Conservation (phyloP, 2,329 filamentous ascomycete species). For the Malbranchea zuffiana region DNA sequence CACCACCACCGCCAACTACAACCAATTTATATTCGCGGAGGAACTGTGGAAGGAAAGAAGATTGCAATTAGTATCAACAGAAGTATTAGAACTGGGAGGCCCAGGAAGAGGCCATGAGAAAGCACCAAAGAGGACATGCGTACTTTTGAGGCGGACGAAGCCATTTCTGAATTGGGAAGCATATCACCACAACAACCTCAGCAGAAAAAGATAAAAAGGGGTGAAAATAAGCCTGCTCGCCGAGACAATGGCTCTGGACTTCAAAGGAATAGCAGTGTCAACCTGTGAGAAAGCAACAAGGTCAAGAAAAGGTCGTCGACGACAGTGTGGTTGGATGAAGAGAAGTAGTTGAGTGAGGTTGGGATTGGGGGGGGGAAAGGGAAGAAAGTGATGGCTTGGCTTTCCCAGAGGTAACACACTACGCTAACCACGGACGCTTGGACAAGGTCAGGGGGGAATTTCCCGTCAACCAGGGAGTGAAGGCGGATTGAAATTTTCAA, state of each 20-base stretch:
- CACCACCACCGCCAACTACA: slow-evolving; percentile 93
- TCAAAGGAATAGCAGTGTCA: neutral
- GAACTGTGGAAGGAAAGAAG: slow-evolving; percentile 44
- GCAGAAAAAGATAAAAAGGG: neutral
- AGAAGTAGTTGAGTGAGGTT: slow-evolving; percentile 1
- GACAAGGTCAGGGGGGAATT: slow-evolving; percentile 11
- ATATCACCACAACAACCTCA: neutral
- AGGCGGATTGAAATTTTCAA: no score
- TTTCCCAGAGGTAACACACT: slow-evolving; percentile 5
- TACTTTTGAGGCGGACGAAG: no score
- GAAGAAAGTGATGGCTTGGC: slow-evolving; percentile 9
- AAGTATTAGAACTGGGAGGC: no score
- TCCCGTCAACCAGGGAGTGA: no score
- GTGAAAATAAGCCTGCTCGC: neutral
- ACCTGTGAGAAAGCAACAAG: neutral
- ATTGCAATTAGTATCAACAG: neutral
- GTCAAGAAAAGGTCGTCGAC: slow-evolving; percentile 1
- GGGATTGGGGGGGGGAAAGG: slow-evolving; percentile 3
- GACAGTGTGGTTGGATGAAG: neutral
- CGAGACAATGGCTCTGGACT: neutral
- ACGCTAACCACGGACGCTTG: slow-evolving; percentile 9
- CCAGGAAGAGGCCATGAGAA: no score
- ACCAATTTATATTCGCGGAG: slow-evolving; percentile 91
- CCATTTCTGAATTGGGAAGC: neutral
- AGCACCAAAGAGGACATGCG: neutral